These are phyloP conservation scores for Sporobolomyces pararoseus DNA, from an alignment of 768 basidiomycete genomes.

Conservation along the genomic window DNA sequence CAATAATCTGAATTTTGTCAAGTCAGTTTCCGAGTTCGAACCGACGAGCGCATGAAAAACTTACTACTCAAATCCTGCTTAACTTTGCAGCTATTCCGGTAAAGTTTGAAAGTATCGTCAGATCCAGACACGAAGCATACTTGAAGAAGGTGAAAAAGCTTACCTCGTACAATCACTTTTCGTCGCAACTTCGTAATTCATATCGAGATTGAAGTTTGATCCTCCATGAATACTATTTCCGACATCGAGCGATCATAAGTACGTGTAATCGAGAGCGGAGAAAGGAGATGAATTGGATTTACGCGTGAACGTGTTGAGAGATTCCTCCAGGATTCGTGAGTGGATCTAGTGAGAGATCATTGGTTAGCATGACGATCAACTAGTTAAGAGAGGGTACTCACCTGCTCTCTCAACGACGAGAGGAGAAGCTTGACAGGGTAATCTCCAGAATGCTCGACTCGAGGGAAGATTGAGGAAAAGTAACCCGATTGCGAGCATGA, in stretches of 20 bases:
- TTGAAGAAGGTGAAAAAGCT: too few relatives aligned
- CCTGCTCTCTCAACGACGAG: conserved; percentile 12
- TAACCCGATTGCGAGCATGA: background rate
- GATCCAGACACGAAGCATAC: too few relatives aligned
- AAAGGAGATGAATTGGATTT: background rate
- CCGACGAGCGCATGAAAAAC: background rate
- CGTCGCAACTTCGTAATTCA: conserved; percentile 2
- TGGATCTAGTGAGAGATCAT: background rate
- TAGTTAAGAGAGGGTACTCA: background rate
- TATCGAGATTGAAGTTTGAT: conserved; percentile 29
- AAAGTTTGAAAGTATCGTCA: too few relatives aligned
- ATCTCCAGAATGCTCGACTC: conserved; percentile 9
- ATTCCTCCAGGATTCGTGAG: conserved; percentile 6
- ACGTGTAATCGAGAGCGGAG: background rate
- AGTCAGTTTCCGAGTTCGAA: too few relatives aligned
- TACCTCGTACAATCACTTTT: conserved; percentile 14
- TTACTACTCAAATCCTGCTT: conserved; percentile 27
- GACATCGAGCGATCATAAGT: background rate
- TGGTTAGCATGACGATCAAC: too few relatives aligned
- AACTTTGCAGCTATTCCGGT: conserved; percentile 16
- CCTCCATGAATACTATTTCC: conserved; percentile 15
- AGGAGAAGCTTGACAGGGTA: background rate
- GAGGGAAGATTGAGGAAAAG: background rate
- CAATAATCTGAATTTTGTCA: conserved; percentile 16
- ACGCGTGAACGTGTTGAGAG: conserved; percentile 15